Evolutionary conservation across 1,139 yeast genomes (phyloP).

Genomic region (Sugiyamaella sp.): DNA sequence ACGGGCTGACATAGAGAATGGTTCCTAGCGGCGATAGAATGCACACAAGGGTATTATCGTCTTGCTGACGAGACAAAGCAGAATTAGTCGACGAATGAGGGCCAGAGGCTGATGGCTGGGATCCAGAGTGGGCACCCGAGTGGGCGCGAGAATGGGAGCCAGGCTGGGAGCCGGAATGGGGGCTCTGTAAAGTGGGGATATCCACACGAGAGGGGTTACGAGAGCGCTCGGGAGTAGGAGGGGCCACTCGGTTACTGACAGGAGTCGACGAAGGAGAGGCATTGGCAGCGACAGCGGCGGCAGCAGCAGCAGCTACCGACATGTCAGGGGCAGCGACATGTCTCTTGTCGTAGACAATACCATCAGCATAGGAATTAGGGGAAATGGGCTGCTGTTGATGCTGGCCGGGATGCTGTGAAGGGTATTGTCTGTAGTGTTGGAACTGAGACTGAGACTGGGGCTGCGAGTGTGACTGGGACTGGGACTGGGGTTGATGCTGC

Average conservation of each 20-base stretch:
- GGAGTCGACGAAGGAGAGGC: not conserved
- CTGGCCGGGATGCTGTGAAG: not conserved
- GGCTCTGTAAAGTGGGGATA: constrained; percentile 5
- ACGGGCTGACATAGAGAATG: constrained; percentile 19
- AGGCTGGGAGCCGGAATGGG: not conserved
- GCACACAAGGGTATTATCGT: constrained; percentile 13
- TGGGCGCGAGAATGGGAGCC: not conserved
- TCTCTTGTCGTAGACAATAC: not conserved
- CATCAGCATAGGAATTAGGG: not conserved
- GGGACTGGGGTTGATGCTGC: not conserved
- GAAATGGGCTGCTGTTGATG: not conserved
- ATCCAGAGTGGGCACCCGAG: not conserved
- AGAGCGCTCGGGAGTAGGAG: constrained; percentile 2
- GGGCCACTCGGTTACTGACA: not conserved
- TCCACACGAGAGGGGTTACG: not conserved
- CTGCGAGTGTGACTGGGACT: not conserved
- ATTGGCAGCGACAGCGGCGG: not conserved
- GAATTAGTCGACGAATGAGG: not conserved
- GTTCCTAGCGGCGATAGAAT: constrained; percentile 21
- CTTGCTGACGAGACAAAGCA: not conserved
- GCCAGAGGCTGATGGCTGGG: not conserved
- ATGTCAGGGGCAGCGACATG: not conserved
- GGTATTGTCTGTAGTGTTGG: not conserved
- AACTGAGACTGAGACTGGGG: not conserved
- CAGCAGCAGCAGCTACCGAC: not conserved